Evolutionary conservation across 176 grass and related monocot species (phyloP).

Genomic region (Cenchrus fungigraminus): DNA sequence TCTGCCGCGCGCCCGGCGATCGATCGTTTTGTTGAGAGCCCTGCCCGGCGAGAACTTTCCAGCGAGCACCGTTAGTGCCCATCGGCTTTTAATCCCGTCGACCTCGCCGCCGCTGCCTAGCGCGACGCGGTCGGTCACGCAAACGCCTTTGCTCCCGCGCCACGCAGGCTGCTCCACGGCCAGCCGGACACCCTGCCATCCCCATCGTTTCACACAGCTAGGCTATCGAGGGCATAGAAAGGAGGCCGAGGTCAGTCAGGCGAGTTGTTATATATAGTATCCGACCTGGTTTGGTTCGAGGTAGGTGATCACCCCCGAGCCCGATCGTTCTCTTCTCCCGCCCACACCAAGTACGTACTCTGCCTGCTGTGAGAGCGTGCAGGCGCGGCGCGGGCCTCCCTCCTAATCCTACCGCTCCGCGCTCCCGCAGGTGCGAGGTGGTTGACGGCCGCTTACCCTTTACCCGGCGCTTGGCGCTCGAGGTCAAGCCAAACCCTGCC

Average conservation of each 20-base stretch:
- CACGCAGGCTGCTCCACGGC: neutral
- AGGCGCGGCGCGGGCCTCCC: neutral
- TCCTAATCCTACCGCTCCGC: slow-evolving; percentile 8
- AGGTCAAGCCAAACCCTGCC: slow-evolving; percentile 55
- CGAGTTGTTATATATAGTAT: neutral
- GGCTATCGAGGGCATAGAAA: neutral
- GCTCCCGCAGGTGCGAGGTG: slow-evolving; percentile 10
- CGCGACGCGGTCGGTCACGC: neutral
- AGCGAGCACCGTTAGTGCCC: too few species aligned
- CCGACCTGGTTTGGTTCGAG: slow-evolving; percentile 31
- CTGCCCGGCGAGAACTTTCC: too few species aligned
- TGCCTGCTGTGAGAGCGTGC: neutral
- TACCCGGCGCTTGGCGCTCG: slow-evolving; percentile 34
- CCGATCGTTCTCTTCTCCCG: too few species aligned
- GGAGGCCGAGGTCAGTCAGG: neutral
- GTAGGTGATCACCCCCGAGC: slow-evolving; percentile 23
- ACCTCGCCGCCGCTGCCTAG: neutral
- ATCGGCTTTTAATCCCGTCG: too few species aligned
- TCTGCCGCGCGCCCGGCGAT: too few species aligned
- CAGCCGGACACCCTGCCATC: neutral
- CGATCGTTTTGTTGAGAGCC: too few species aligned
- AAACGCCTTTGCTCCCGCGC: neutral
- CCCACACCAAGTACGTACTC: too few species aligned
- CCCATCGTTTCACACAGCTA: slow-evolving; percentile 9
- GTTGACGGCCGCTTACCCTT: slow-evolving; percentile 51